Percentiles rank a stretch among this genome's conserved stretches.
phyloP scores from a whole-genome alignment of 176 grass and related monocot species.

The Neostapfia colusana region DNA sequence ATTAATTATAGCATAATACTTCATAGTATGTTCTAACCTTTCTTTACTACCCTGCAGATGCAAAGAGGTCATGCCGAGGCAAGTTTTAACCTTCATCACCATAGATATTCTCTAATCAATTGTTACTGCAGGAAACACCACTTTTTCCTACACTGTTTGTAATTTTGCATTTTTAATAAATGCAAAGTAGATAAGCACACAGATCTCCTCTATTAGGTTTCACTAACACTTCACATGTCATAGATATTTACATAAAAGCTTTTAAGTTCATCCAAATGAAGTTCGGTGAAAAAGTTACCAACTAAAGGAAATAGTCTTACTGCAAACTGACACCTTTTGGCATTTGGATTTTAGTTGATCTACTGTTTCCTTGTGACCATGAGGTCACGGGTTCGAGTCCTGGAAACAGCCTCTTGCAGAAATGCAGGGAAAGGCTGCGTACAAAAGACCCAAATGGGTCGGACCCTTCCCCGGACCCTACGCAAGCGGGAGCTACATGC shows the following conservation, averaged over 20 bases:
- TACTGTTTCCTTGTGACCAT: no score
- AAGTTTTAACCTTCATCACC: conserved; percentile 52
- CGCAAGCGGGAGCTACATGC: no score
- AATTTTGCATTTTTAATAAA: conserved; percentile 14
- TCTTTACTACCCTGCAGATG: conserved; percentile 66
- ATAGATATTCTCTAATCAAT: conserved; percentile 23
- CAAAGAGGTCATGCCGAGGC: conserved; percentile 84
- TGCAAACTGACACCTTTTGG: no score
- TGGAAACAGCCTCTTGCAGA: no score
- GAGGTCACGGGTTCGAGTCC: no score
- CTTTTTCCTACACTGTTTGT: conserved; percentile 16
- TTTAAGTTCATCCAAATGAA: no score
- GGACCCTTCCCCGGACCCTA: no score
- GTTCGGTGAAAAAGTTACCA: no score
- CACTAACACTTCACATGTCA: not conserved
- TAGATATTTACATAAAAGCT: not conserved
- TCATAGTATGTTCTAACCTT: conserved; percentile 31
- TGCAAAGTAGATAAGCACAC: not conserved
- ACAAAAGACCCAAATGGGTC: no score
- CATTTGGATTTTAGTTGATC: no score
- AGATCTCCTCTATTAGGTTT: not conserved
- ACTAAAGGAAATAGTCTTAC: no score
- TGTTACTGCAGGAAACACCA: conserved; percentile 19
- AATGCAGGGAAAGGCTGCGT: no score
- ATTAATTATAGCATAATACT: conserved; percentile 4